Conservation (phyloP, 192 early-diverging fungal species). For the Chytriomyces sp. region DNA sequence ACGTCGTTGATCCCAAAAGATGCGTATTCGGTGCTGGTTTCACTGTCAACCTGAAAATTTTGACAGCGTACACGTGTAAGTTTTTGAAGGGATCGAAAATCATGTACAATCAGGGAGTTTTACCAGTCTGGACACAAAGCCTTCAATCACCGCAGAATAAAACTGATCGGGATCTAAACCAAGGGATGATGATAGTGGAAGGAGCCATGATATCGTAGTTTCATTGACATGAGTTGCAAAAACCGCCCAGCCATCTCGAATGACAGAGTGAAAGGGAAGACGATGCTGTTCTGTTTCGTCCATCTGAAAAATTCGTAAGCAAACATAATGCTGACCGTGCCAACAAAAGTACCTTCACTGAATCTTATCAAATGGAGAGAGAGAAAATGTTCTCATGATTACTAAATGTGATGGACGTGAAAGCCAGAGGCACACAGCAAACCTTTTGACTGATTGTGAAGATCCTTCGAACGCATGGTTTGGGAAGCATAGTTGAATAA, state of each 20-base stretch:
- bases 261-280: slow-evolving; percentile 70
- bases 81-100: too few species aligned
- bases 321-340: not conserved
- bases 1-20: slow-evolving; percentile 48
- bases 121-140: slow-evolving; percentile 33
- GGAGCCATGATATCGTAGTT: slow-evolving; percentile 56
- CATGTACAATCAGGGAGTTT: not conserved
- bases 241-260: slow-evolving; percentile 53
- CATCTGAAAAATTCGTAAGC: slow-evolving; percentile 31
- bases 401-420: not conserved
- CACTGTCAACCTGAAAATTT: not conserved
- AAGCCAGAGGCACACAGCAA: not conserved
- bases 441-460: not conserved
- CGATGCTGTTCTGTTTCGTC: slow-evolving; percentile 47
- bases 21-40: not conserved
- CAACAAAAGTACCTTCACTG: too few species aligned
- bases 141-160: slow-evolving; percentile 66
- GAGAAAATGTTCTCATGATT: not conserved
- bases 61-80: too few species aligned
- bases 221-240: slow-evolving; percentile 60
- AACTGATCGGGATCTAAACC: slow-evolving; percentile 64
- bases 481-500: slow-evolving; percentile 60
- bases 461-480: slow-evolving; percentile 36
- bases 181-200: slow-evolving; percentile 61
- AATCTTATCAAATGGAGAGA: not conserved